Percentiles rank a stretch among this genome's conserved stretches.
These are phyloP conservation scores for Penicillium sp. DNA, from an alignment of 2,329 filamentous ascomycete genomes.

Conservation along the genomic window DNA sequence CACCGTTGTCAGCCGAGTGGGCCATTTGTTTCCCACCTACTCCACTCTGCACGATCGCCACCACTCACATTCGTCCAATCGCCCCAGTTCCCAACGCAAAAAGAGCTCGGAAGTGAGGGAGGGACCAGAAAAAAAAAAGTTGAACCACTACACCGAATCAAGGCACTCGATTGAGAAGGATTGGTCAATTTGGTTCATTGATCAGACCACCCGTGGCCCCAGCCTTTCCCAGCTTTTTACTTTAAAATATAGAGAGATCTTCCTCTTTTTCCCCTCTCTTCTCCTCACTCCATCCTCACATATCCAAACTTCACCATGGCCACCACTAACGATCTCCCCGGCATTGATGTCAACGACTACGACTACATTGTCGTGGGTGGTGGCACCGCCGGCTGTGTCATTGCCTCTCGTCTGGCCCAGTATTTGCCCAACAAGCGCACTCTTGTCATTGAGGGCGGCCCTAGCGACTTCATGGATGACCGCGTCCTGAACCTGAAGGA, in stretches of 20 bases:
- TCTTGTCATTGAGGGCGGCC: slow-evolving; percentile 84
- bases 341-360: slow-evolving; percentile 68
- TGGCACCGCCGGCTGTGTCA: slow-evolving; percentile 83
- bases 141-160: slow-evolving; percentile 11
- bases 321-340: slow-evolving; percentile 70
- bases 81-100: slow-evolving; percentile 14
- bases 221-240: slow-evolving; percentile 1
- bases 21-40: slow-evolving; percentile 9
- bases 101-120: not conserved
- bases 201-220: slow-evolving; percentile 17
- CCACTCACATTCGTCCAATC: slow-evolving; percentile 21
- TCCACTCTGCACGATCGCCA: slow-evolving; percentile 16
- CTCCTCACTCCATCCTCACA: not conserved
- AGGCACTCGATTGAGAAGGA: slow-evolving; percentile 10
- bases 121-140: slow-evolving; percentile 12
- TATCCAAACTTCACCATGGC: slow-evolving; percentile 50
- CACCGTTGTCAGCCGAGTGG: slow-evolving; percentile 13
- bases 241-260: slow-evolving; percentile 4
- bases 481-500: slow-evolving; percentile 84
- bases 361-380: slow-evolving; percentile 87
- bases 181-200: slow-evolving; percentile 6
- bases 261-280: slow-evolving; percentile 3
- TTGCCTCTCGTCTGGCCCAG: slow-evolving; percentile 77
- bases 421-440: slow-evolving; percentile 82
- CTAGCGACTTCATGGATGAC: slow-evolving; percentile 86